These are phyloP conservation scores for Pleurotus eryngii DNA, from an alignment of 768 basidiomycete species.

Conservation along the genomic window DNA sequence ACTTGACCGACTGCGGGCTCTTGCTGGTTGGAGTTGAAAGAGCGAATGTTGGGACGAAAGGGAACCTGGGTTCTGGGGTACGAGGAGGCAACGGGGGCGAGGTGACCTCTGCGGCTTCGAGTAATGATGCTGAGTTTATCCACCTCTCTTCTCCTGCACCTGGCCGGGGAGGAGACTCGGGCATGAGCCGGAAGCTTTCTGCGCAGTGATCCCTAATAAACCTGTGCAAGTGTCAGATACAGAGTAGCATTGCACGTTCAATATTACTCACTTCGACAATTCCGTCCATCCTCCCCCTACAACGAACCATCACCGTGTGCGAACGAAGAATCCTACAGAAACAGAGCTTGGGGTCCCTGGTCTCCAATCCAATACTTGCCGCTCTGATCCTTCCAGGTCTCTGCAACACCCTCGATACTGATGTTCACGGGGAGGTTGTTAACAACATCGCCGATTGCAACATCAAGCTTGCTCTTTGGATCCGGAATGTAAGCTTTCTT, in stretches of 20 bases:
- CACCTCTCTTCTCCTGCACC: conserved; percentile 67
- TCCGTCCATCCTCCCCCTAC: conserved; percentile 96
- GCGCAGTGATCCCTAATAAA: conserved; percentile 88
- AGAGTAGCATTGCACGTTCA: background rate
- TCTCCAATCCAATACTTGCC: conserved; percentile 97
- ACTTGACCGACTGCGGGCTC: conserved; percentile 48
- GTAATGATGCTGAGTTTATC: conserved; percentile 76
- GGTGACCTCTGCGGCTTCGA: conserved; percentile 47
- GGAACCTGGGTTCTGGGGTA: conserved; percentile 65
- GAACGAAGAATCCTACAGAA: conserved; percentile 90
- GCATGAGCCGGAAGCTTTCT: conserved; percentile 71
- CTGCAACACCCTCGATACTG: conserved; percentile 75
- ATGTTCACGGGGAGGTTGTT: conserved; percentile 85
- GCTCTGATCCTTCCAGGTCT: conserved; percentile 89
- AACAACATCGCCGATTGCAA: conserved; percentile 89
- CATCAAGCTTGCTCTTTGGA: conserved; percentile 87
- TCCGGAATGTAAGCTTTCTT: conserved; percentile 81
- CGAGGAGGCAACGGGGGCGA: conserved; percentile 41
- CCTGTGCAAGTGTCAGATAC: conserved; percentile 34
- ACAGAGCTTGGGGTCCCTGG: conserved; percentile 80
- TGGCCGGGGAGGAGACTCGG: conserved; percentile 57
- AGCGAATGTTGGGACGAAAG: conserved; percentile 64
- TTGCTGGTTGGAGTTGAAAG: conserved; percentile 54
- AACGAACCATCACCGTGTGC: conserved; percentile 91
- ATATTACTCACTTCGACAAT: conserved; percentile 70